Evolutionary conservation across 768 basidiomycete genomes (phyloP), one percentile per base, ranked within the genome.

Genomic region (Boletus sensibilis): DNA sequence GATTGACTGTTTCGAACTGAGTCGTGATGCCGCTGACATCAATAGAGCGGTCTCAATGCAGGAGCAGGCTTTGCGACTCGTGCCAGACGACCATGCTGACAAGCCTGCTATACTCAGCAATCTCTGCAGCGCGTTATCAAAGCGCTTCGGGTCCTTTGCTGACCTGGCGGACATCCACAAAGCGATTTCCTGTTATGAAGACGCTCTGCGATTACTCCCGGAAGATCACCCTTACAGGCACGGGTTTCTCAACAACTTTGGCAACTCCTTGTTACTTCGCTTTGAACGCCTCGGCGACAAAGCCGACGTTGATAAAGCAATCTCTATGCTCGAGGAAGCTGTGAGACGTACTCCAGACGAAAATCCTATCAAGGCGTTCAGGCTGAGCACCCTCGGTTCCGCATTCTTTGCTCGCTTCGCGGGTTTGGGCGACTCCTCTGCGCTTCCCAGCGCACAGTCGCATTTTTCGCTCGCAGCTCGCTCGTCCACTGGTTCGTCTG

Each of bases 261-360:
- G 52, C 14, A 20, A 29, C 16, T 14, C 42, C 12, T 29, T 53
- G 25, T 8, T 3, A 13, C 6, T 6, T 33, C 25, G 65, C 58
- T 62, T 53, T 20, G 42, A 39, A 25, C 49, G 8, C 39, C 34
- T 34, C 11, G 40, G 39, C 34, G 31, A 34, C 33, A 20, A 50
- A 3, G 39, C 43, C 39, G 37, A 57, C 44, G 39, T 66, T 35
- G 56, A 63, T 25, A 45, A 46, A 25, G 39, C 50, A 9, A 57
- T 66, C 16, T 48, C 39, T 1, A 18, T 38, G 7, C 7, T 10
- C 14, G 38, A 49, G 35, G 37, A 52, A 33, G 57, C 57, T 7
- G 52, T 59, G 9, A 23, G 41, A 11, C 38, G 58, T 44, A 55
- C 51, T 23, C 58, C 56, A 2, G 49, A 57, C 8, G 49, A 53